Evolutionary conservation across 441 rosid species (phyloP).

Genomic region (Cnidoscolus chayamansa): DNA sequence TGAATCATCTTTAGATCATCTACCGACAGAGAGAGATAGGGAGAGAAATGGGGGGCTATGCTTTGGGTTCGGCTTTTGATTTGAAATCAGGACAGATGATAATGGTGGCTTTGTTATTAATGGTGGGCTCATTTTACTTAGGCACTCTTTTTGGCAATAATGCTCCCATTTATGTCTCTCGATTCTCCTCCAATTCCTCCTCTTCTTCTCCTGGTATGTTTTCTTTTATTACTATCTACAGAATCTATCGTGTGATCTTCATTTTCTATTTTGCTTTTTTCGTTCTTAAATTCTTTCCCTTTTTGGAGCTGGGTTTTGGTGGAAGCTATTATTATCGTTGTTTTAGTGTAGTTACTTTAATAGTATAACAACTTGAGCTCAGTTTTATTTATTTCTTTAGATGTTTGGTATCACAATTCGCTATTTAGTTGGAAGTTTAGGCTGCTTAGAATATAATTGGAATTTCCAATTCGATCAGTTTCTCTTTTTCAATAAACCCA

Average conservation of each 20-base stretch:
- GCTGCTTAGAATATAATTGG: background rate
- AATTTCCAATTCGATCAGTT: background rate
- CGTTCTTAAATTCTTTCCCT: background rate
- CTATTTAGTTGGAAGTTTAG: background rate
- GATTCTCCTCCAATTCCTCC: slow-evolving; percentile 33
- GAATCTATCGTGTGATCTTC: background rate
- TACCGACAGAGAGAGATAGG: slow-evolving; percentile 1
- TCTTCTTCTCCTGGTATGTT: slow-evolving; percentile 28
- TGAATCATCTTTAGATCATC: background rate
- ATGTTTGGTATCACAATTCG: background rate
- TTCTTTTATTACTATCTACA: background rate
- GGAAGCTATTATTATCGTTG: background rate
- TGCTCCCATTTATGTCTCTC: slow-evolving; percentile 41
- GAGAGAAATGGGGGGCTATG: slow-evolving; percentile 44
- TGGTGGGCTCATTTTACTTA: slow-evolving; percentile 65
- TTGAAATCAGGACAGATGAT: slow-evolving; percentile 67
- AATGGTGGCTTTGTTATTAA: slow-evolving; percentile 52
- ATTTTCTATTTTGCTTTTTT: background rate
- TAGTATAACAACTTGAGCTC: background rate
- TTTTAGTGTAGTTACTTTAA: background rate
- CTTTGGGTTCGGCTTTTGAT: slow-evolving; percentile 54
- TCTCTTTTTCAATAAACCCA: background rate
- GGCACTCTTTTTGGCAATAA: slow-evolving; percentile 77
- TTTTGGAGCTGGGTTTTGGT: background rate
- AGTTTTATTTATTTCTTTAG: background rate